Percentiles rank a stretch among this genome's conserved stretches.
These are phyloP conservation scores for Actinomortierella ambigua DNA, from an alignment of 371 early-diverging fungal genomes.

Conservation along the genomic window DNA sequence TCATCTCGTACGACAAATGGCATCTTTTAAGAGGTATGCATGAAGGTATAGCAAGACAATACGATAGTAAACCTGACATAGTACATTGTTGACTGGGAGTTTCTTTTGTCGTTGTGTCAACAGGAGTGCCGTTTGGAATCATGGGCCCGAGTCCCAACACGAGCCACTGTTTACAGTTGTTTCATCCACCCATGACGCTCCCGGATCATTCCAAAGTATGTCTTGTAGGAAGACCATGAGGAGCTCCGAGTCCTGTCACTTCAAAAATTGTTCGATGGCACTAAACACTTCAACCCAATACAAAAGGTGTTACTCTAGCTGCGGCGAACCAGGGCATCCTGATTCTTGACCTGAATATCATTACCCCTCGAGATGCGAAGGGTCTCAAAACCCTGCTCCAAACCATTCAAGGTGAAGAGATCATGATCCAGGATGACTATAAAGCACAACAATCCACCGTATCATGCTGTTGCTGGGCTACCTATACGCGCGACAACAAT, in stretches of 20 bases:
- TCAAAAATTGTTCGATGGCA: background rate
- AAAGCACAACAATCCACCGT: conserved; percentile 6
- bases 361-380: background rate
- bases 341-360: background rate
- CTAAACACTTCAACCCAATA: background rate
- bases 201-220: conserved; percentile 16
- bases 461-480: conserved; percentile 34
- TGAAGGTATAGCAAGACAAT: no score
- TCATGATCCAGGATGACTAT: conserved; percentile 12
- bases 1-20: no score
- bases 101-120: background rate
- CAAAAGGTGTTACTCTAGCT: background rate
- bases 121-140: conserved; percentile 20
- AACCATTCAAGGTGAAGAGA: conserved; percentile 9
- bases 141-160: conserved; percentile 11
- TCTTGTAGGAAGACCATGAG: background rate
- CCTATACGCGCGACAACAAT: background rate
- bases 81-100: no score
- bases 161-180: conserved; percentile 9
- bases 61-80: background rate
- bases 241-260: background rate
- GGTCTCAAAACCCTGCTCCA: conserved; percentile 8
- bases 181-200: background rate
- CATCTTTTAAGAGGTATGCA: no score
- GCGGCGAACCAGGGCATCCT: no score